A percentile compares a stretch with the other conserved stretches of the same genome.
Evolutionary conservation across 352 stramenopile species (phyloP).

Genomic region (Phytophthora palmivora): DNA sequence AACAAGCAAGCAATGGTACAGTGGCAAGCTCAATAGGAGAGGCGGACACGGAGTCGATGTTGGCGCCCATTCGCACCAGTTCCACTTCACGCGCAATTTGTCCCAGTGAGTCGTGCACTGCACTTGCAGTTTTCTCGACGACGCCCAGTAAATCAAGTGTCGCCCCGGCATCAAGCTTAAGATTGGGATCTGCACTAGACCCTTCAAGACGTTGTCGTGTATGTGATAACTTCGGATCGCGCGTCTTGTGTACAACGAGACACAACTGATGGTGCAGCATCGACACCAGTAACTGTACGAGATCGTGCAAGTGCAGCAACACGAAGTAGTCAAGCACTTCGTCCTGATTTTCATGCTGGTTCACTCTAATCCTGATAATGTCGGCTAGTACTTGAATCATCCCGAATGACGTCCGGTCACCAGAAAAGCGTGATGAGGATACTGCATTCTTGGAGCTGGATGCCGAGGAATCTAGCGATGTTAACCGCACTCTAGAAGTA

Average conservation of each 20-base stretch:
- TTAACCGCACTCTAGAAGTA: constrained; percentile 19
- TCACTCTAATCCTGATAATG: constrained; percentile 44
- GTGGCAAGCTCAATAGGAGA: constrained; percentile 3
- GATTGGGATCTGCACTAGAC: constrained; percentile 15
- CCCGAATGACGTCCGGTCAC: constrained; percentile 70
- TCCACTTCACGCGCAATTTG: constrained; percentile 24
- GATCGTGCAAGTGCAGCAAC: constrained; percentile 51
- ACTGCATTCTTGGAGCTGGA: constrained; percentile 22
- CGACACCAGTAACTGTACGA: constrained; percentile 69
- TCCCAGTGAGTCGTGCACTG: constrained; percentile 28
- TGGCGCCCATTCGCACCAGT: constrained; percentile 8
- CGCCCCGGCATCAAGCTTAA: constrained; percentile 28
- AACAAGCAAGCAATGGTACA: constrained; percentile 37
- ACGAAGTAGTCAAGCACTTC: constrained; percentile 60
- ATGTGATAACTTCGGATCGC: constrained; percentile 64
- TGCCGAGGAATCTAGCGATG: constrained; percentile 3
- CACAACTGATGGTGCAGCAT: constrained; percentile 80
- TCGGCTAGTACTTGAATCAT: constrained; percentile 73
- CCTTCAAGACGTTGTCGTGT: constrained; percentile 50
- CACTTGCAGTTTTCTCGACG: constrained; percentile 30
- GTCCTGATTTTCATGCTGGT: constrained; percentile 41
- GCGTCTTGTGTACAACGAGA: constrained; percentile 65
- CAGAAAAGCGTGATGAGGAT: constrained; percentile 60
- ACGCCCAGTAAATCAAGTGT: constrained; percentile 34
- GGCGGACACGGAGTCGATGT: constrained; percentile 13